phyloP scores from a whole-genome alignment of 2,329 filamentous ascomycete species.

The Phialophora macrospora region DNA sequence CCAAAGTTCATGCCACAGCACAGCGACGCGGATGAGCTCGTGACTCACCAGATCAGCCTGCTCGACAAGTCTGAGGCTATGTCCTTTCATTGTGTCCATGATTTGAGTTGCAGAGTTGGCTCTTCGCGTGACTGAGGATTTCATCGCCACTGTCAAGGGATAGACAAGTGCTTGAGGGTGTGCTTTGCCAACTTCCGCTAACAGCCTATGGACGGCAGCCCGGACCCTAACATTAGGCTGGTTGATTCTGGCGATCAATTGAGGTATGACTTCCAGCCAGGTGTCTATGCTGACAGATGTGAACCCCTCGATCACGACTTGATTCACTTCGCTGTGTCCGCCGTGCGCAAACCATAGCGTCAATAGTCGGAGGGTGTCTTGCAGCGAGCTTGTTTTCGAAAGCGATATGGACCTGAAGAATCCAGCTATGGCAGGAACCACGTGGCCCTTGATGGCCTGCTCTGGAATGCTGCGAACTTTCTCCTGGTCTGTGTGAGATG shows the following conservation, averaged over 20 bases:
- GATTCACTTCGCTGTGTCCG: slow-evolving; percentile 83
- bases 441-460: slow-evolving; percentile 71
- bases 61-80: slow-evolving; percentile 88
- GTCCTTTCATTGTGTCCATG: slow-evolving; percentile 97
- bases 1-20: slow-evolving; percentile 99
- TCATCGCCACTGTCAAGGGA: slow-evolving; percentile 96
- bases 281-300: slow-evolving; percentile 92
- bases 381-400: slow-evolving; percentile 87
- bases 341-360: slow-evolving; percentile 98
- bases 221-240: slow-evolving; percentile 89
- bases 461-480: slow-evolving; percentile 46
- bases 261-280: slow-evolving; percentile 97
- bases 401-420: slow-evolving; percentile 98
- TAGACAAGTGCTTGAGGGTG: slow-evolving; percentile 98
- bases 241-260: slow-evolving; percentile 96
- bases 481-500: slow-evolving; percentile 67
- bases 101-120: slow-evolving; percentile 88
- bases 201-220: slow-evolving; percentile 85
- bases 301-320: slow-evolving; percentile 87
- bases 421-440: slow-evolving; percentile 90
- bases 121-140: slow-evolving; percentile 83
- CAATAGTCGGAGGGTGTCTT: slow-evolving; percentile 89
- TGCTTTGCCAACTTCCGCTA: slow-evolving; percentile 88
- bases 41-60: slow-evolving; percentile 95
- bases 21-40: slow-evolving; percentile 94